These are phyloP conservation scores for Pseudogymnoascus sp. DNA, from an alignment of 2,329 filamentous ascomycete species.

Conservation along the genomic window DNA sequence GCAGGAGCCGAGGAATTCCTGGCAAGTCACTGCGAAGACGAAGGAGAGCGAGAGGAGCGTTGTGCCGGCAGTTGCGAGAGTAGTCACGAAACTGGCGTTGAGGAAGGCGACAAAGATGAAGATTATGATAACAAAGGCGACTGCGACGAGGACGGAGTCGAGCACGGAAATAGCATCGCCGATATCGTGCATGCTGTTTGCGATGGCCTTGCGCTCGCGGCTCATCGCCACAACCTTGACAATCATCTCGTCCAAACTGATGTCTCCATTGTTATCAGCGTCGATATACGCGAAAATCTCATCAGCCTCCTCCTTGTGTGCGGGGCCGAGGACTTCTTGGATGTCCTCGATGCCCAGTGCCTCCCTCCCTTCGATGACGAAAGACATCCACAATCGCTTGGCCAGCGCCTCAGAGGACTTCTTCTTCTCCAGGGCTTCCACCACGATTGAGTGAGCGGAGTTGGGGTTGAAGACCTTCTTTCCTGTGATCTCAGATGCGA, in stretches of 20 bases:
- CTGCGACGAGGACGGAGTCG: conserved; percentile 73
- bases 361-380: conserved; percentile 83
- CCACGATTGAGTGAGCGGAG: conserved; percentile 79
- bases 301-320: conserved; percentile 68
- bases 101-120: conserved; percentile 89
- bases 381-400: conserved; percentile 96
- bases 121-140: conserved; percentile 72
- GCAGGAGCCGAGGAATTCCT: conserved; percentile 95
- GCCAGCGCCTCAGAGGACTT: conserved; percentile 83
- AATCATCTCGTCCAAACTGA: conserved; percentile 92
- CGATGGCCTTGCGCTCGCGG: conserved; percentile 78
- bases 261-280: conserved; percentile 82
- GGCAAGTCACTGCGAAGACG: conserved; percentile 82
- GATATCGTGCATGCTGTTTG: conserved; percentile 93
- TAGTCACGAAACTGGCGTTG: conserved; percentile 75
- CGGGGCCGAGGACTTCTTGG: conserved; percentile 72
- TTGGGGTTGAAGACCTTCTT: conserved; percentile 93
- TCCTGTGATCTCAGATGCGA: conserved; percentile 90
- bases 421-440: conserved; percentile 79
- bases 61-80: conserved; percentile 82
- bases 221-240: conserved; percentile 73
- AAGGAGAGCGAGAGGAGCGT: conserved; percentile 93
- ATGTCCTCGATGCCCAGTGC: conserved; percentile 74
- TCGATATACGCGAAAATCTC: conserved; percentile 79
- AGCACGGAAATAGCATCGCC: conserved; percentile 88